A percentile compares a stretch with the other conserved stretches of the same genome.
phyloP scores from a whole-genome alignment of 129 eudicot species.

The Lonicera japonica region DNA sequence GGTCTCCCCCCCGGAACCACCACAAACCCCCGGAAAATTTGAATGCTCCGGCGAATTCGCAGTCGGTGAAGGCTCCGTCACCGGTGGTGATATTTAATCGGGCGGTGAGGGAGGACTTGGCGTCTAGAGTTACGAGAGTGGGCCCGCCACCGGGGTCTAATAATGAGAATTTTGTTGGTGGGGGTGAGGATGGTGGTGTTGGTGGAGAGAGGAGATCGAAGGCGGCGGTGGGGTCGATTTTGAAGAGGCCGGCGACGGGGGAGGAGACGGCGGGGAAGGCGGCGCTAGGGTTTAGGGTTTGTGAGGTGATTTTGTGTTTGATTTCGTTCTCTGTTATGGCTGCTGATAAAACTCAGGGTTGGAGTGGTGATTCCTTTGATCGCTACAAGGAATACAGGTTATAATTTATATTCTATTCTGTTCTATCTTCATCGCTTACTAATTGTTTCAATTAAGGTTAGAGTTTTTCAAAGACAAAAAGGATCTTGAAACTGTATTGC shows the following conservation, averaged over 20 bases:
- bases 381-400: conserved; percentile 90
- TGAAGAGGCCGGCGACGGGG: conserved; percentile 34
- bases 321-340: conserved; percentile 87
- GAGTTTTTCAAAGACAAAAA: too few relatives aligned
- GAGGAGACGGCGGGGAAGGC: conserved; percentile 32
- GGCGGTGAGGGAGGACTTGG: conserved; percentile 33
- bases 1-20: conserved; percentile 44
- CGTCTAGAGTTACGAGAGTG: conserved; percentile 36
- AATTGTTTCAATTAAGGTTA: too few relatives aligned
- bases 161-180: conserved; percentile 5
- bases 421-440: not conserved
- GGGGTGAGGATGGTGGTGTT: conserved; percentile 20
- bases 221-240: conserved; percentile 34
- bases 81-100: conserved; percentile 25
- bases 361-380: conserved; percentile 97
- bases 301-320: conserved; percentile 47
- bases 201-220: conserved; percentile 34
- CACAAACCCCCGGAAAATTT: conserved; percentile 18
- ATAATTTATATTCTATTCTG: too few relatives aligned
- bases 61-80: conserved; percentile 13
- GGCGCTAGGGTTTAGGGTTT: conserved; percentile 63
- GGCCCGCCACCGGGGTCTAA: not conserved
- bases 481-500: too few relatives aligned
- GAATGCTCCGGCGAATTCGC: conserved; percentile 12
- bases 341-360: conserved; percentile 82